phyloP scores from a whole-genome alignment of 2,329 filamentous ascomycete species.

The Cordyceps farinosa region DNA sequence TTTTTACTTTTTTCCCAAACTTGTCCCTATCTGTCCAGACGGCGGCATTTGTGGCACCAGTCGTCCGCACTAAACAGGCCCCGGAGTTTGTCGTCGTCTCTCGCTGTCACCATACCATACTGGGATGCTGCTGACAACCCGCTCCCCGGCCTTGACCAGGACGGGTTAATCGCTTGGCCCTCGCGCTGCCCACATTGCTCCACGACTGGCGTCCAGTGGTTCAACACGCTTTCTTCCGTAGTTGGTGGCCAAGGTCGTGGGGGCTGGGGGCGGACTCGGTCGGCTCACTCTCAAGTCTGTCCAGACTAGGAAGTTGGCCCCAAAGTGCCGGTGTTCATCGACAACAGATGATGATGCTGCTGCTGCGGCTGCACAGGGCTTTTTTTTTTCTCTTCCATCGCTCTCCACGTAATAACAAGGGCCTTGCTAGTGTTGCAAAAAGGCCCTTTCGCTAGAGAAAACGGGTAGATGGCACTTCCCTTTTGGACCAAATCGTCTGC shows the following conservation, averaged over 20 bases:
- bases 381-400: too few relatives aligned
- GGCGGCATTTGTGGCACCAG: background rate
- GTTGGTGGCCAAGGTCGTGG: background rate
- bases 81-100: background rate
- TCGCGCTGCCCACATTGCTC: background rate
- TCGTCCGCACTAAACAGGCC: background rate
- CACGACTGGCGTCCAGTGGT: background rate
- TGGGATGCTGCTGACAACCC: conserved; percentile 1
- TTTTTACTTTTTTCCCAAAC: background rate
- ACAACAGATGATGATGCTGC: too few relatives aligned
- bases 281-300: background rate
- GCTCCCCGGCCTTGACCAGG: conserved; percentile 5
- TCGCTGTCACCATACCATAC: background rate
- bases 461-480: background rate
- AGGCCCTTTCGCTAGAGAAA: background rate
- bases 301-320: background rate
- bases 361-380: too few relatives aligned
- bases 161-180: background rate
- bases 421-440: too few relatives aligned
- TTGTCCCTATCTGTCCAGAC: background rate
- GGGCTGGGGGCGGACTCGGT: too few relatives aligned
- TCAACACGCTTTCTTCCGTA: background rate
- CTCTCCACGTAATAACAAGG: too few relatives aligned
- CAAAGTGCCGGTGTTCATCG: background rate
- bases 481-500: background rate